Evolutionary conservation across 805 yeast genomes (phyloP).

Genomic region (Barnettozyma pratensis): DNA sequence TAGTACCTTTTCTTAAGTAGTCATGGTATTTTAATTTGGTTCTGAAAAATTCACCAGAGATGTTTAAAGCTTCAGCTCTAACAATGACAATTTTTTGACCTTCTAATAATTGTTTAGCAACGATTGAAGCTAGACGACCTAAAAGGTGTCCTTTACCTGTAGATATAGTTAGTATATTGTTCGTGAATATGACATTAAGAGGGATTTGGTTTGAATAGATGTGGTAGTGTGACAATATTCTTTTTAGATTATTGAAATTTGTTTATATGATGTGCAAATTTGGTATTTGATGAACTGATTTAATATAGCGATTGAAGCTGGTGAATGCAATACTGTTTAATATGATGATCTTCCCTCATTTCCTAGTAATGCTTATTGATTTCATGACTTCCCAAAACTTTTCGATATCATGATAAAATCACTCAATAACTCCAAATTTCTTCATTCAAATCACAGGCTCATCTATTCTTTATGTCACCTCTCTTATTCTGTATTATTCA

Average conservation of each 20-base stretch:
- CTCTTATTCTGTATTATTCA: constrained; percentile 14
- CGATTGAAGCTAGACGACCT: constrained; percentile 98
- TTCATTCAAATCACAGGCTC: not conserved
- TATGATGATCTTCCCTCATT: too few species aligned
- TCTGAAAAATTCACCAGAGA: constrained; percentile 99
- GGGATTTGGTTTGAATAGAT: not conserved
- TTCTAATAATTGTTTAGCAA: constrained; percentile 96
- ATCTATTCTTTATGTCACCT: not conserved
- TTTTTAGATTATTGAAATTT: not conserved
- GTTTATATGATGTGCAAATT: too few species aligned
- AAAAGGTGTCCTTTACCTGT: constrained; percentile 96
- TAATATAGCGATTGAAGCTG: too few species aligned
- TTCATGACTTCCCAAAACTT: too few species aligned
- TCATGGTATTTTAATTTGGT: constrained; percentile 99
- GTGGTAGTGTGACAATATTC: not conserved
- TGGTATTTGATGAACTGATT: too few species aligned
- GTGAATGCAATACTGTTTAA: too few species aligned
- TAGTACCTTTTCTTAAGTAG: constrained; percentile 98
- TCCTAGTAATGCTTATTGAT: too few species aligned
- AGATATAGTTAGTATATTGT: constrained; percentile 18
- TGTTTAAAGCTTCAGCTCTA: constrained; percentile 96
- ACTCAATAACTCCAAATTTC: too few species aligned
- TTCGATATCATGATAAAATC: too few species aligned
- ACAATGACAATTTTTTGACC: constrained; percentile 98
- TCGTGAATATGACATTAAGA: not conserved